These are phyloP conservation scores for Waitea zeae DNA, from an alignment of 1,284 basidiomycete genomes.

Conservation along the genomic window DNA sequence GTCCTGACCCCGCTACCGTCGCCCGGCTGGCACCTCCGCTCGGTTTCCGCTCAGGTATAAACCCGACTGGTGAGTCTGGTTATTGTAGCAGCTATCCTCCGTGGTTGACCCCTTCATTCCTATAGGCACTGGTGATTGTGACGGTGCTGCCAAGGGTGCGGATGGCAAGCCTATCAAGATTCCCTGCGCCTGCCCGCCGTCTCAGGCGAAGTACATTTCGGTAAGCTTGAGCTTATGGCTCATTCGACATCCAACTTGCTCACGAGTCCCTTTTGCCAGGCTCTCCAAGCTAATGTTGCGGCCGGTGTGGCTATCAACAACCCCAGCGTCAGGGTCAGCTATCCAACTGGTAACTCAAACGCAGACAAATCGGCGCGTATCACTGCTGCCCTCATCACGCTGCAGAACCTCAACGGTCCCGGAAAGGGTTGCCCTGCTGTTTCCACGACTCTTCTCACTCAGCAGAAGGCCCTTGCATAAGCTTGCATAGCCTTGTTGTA, in stretches of 20 bases:
- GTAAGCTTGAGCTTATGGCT: slow-evolving; percentile 6
- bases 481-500: no score
- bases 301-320: slow-evolving; percentile 21
- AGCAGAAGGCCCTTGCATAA: no score
- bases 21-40: slow-evolving; percentile 12
- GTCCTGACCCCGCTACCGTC: slow-evolving; percentile 2
- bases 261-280: neutral
- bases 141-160: slow-evolving; percentile 11
- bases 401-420: slow-evolving; percentile 10
- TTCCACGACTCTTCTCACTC: no score
- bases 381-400: slow-evolving; percentile 15
- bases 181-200: slow-evolving; percentile 17
- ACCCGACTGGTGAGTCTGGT: slow-evolving; percentile 11
- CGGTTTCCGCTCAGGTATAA: slow-evolving; percentile 10
- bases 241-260: neutral
- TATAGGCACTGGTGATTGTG: slow-evolving; percentile 15
- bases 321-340: slow-evolving; percentile 15
- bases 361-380: slow-evolving; percentile 17
- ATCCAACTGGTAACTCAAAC: slow-evolving; percentile 17
- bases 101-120: no score
- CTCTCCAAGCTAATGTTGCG: slow-evolving; percentile 13
- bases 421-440: slow-evolving; percentile 11
- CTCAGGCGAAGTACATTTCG: slow-evolving; percentile 15
- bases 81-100: no score
- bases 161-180: slow-evolving; percentile 15